Conservation (phyloP, 2,329 filamentous ascomycete species). For the Epichloe baconii region DNA sequence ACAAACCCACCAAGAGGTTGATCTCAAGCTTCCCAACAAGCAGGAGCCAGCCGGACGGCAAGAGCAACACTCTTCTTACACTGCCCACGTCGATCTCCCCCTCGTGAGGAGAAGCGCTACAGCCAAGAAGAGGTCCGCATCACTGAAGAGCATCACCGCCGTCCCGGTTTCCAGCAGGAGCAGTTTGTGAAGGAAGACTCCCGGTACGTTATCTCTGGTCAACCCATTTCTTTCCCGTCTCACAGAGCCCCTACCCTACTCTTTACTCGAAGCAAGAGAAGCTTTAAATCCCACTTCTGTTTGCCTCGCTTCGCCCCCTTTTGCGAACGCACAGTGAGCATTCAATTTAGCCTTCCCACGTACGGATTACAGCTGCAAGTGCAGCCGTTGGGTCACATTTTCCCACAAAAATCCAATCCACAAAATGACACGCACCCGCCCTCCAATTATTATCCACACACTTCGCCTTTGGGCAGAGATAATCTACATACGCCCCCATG, state of each 20-base stretch:
- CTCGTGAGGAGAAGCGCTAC: conserved; percentile 39
- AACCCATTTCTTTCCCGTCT: conserved; percentile 6
- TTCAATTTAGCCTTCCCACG: not conserved
- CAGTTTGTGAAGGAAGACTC: conserved; percentile 36
- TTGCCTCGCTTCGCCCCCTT: not conserved
- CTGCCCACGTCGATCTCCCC: conserved; percentile 49
- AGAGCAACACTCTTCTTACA: conserved; percentile 76
- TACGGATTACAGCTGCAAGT: not conserved
- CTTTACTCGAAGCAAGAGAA: not conserved
- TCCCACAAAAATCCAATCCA: not conserved
- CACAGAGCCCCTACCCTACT: not conserved
- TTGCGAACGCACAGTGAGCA: not conserved
- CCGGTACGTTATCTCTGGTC: conserved; percentile 31
- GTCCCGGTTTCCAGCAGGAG: conserved; percentile 51
- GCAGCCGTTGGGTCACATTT: not conserved
- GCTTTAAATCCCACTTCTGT: not conserved
- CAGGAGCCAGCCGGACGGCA: conserved; percentile 84
- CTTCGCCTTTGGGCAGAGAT: conserved; percentile 6
- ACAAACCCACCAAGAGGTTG: conserved; percentile 75
- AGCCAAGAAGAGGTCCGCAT: conserved; percentile 76
- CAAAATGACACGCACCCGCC: not conserved
- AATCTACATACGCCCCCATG: conserved; percentile 1
- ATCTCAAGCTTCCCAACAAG: conserved; percentile 57
- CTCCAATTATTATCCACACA: conserved; percentile 1
- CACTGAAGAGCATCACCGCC: conserved; percentile 63